Evolutionary conservation across 2,329 filamentous ascomycete species (phyloP).

Genomic region (Talaromyces rugulosus): DNA sequence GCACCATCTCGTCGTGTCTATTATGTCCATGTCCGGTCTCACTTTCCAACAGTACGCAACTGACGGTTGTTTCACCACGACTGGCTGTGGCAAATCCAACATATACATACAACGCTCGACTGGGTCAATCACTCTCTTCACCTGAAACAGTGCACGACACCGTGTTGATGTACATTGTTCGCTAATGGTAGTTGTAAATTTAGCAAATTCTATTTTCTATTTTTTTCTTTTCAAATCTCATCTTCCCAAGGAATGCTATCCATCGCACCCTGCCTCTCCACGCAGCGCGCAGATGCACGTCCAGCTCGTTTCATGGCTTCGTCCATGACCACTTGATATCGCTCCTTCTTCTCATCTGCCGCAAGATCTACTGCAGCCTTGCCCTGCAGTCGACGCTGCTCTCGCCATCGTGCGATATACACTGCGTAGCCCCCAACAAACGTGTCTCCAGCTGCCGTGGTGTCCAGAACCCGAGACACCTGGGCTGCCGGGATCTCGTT

Average conservation of each 20-base stretch:
- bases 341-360: conserved; percentile 28
- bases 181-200: background rate
- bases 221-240: conserved; percentile 29
- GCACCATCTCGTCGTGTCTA: background rate
- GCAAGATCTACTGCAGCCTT: conserved; percentile 48
- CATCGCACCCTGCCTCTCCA: conserved; percentile 44
- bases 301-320: conserved; percentile 41
- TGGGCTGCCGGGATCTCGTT: conserved; percentile 58
- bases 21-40: background rate
- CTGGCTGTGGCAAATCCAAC: background rate
- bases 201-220: background rate
- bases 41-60: background rate
- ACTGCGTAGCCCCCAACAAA: conserved; percentile 88
- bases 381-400: conserved; percentile 39
- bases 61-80: background rate
- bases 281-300: conserved; percentile 40
- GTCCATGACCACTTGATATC: conserved; percentile 43
- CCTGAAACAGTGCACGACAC: background rate
- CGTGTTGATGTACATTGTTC: background rate
- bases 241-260: conserved; percentile 46
- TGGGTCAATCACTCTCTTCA: background rate
- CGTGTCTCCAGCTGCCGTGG: conserved; percentile 89
- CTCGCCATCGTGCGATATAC: conserved; percentile 55
- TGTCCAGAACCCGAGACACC: conserved; percentile 74
- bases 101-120: background rate